Conservation (phyloP, 306 rosid genomes). For the Styphnolobium japonicum region DNA sequence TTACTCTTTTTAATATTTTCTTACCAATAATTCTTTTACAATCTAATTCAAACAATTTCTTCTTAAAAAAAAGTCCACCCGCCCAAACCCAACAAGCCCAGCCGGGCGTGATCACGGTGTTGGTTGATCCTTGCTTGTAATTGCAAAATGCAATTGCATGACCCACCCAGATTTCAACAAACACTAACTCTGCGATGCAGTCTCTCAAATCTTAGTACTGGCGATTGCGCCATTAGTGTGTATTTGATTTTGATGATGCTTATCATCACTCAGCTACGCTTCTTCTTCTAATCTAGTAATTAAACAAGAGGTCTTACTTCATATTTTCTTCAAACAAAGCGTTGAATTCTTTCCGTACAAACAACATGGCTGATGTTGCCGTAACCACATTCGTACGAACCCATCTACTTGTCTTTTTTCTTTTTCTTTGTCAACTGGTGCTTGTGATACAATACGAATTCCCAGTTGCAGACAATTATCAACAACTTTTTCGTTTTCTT, state of each 20-base stretch:
- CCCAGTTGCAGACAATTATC: background rate
- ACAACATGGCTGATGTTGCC: conserved; percentile 43
- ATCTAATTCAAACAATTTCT: too few relatives aligned
- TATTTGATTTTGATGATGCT: background rate
- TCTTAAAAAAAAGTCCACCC: too few relatives aligned
- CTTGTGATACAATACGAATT: background rate
- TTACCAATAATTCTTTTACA: too few relatives aligned
- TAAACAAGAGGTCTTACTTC: background rate
- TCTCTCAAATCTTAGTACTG: background rate
- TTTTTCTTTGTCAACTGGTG: background rate
- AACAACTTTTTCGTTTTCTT: background rate
- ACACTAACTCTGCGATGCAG: background rate
- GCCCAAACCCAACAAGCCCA: too few relatives aligned
- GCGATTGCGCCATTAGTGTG: too few relatives aligned
- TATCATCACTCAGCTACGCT: conserved; percentile 3
- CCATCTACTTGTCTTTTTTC: background rate
- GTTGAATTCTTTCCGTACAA: too few relatives aligned
- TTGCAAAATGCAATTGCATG: too few relatives aligned
- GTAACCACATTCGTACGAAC: conserved; percentile 27
- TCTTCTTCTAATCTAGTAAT: background rate
- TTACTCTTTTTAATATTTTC: too few relatives aligned
- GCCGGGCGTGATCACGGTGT: too few relatives aligned
- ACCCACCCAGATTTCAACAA: background rate
- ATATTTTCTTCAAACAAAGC: background rate
- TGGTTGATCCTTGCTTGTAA: too few relatives aligned